phyloP scores from a whole-genome alignment of 2,329 filamentous ascomycete genomes.

The Fusarium tuaranense region DNA sequence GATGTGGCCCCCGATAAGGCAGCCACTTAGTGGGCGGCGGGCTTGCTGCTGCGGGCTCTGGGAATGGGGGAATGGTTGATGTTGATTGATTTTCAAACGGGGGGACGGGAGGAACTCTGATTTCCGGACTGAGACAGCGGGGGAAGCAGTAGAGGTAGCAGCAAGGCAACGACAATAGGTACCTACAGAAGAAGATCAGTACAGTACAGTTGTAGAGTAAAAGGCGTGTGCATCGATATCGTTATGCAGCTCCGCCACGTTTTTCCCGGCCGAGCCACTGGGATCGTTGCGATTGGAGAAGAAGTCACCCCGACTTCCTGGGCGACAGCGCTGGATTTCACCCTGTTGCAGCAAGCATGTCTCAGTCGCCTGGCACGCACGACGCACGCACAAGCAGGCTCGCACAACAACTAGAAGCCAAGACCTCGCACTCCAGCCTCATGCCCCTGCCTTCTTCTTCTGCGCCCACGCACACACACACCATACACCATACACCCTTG shows the following conservation, averaged over 20 bases:
- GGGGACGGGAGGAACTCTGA: constrained; percentile 16
- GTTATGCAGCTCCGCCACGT: constrained; percentile 38
- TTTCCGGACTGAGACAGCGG: constrained; percentile 2
- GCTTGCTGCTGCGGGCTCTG: not conserved
- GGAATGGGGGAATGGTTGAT: not conserved
- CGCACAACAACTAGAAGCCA: not conserved
- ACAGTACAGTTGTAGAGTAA: not conserved
- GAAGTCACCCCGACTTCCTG: not conserved
- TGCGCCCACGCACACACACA: not conserved
- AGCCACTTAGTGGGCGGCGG: constrained; percentile 16
- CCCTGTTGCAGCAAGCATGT: constrained; percentile 25
- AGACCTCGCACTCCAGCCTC: not conserved
- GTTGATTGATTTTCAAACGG: not conserved
- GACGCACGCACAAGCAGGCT: not conserved
- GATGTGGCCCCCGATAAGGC: constrained; percentile 29
- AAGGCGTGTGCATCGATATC: not conserved
- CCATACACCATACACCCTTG: constrained; percentile 1
- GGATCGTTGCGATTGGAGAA: not conserved
- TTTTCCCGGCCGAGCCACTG: constrained; percentile 34
- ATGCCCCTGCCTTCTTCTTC: not conserved
- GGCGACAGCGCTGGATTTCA: constrained; percentile 25
- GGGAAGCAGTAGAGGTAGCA: not conserved
- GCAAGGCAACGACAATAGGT: not conserved
- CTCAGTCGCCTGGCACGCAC: not conserved
- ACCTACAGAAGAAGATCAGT: not conserved